Conservation (phyloP, 164 flowering plant genomes). For the Stephania cephalantha region DNA sequence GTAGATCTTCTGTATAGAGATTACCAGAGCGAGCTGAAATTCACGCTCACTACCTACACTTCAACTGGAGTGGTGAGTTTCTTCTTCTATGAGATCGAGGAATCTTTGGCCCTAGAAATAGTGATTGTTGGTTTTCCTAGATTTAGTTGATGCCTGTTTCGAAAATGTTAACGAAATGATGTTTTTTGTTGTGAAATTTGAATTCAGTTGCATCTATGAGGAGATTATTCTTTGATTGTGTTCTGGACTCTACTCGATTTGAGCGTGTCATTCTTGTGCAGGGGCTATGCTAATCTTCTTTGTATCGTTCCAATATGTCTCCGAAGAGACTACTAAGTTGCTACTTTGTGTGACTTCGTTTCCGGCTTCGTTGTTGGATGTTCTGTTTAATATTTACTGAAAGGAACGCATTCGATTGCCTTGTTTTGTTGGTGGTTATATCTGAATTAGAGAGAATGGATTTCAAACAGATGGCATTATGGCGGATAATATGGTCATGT, state of each 20-base stretch:
- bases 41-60: constrained; percentile 53
- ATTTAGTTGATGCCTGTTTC: not conserved
- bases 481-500: too few species aligned
- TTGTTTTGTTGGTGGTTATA: too few species aligned
- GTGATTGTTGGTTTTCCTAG: not conserved
- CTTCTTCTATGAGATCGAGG: not conserved
- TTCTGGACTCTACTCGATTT: not conserved
- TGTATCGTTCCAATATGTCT: too few species aligned
- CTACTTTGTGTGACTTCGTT: not conserved
- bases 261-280: too few species aligned
- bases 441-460: too few species aligned
- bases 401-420: not conserved
- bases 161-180: not conserved
- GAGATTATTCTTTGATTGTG: not conserved
- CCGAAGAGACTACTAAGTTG: not conserved
- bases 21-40: constrained; percentile 61
- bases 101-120: not conserved
- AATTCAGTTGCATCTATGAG: not conserved
- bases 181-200: not conserved
- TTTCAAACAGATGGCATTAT: too few species aligned
- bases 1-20: constrained; percentile 42
- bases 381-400: not conserved
- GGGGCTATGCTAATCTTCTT: too few species aligned
- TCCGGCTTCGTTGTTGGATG: not conserved
- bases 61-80: constrained; percentile 57